Conservation (phyloP, 1,284 basidiomycete genomes). For the Bjerkandera adusta region DNA sequence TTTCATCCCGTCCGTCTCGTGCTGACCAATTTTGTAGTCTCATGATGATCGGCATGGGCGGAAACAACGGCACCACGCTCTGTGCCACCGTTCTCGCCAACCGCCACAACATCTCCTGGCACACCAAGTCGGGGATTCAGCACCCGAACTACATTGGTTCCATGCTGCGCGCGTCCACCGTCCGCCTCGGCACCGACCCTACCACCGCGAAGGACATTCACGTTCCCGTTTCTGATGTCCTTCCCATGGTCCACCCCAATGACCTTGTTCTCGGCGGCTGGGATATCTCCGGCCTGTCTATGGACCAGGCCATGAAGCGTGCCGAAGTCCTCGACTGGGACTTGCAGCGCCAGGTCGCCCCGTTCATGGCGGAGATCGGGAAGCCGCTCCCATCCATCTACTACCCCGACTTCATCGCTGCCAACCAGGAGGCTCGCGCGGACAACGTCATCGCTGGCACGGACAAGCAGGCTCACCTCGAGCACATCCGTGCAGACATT, state of each 20-base stretch:
- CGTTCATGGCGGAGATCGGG: conserved; percentile 80
- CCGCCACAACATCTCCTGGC: conserved; percentile 92
- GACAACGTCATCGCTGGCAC: conserved; percentile 87
- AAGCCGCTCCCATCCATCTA: conserved; percentile 94
- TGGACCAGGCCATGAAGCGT: conserved; percentile 94
- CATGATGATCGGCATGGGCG: conserved; percentile 96
- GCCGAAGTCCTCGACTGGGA: conserved; percentile 96
- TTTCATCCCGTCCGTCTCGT: conserved; percentile 11
- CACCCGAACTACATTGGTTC: conserved; percentile 97
- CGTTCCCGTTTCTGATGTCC: conserved; percentile 90
- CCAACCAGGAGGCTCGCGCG: conserved; percentile 95
- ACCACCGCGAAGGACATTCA: conserved; percentile 88
- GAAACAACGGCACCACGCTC: conserved; percentile 97
- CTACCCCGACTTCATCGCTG: conserved; percentile 95
- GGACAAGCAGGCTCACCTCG: conserved; percentile 91
- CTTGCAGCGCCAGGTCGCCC: conserved; percentile 92
- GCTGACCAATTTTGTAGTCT: conserved; percentile 52
- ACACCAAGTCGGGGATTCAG: conserved; percentile 91
- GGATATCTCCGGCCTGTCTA: conserved; percentile 87
- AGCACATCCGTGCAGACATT: conserved; percentile 91
- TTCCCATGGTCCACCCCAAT: conserved; percentile 99
- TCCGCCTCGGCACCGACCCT: conserved; percentile 87
- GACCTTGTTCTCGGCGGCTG: conserved; percentile 97
- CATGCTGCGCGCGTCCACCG: conserved; percentile 91
- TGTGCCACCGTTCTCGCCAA: conserved; percentile 96